Evolutionary conservation across 192 early-diverging fungal genomes (phyloP).

Genomic region (Gaertneriomyces semiglobifer): DNA sequence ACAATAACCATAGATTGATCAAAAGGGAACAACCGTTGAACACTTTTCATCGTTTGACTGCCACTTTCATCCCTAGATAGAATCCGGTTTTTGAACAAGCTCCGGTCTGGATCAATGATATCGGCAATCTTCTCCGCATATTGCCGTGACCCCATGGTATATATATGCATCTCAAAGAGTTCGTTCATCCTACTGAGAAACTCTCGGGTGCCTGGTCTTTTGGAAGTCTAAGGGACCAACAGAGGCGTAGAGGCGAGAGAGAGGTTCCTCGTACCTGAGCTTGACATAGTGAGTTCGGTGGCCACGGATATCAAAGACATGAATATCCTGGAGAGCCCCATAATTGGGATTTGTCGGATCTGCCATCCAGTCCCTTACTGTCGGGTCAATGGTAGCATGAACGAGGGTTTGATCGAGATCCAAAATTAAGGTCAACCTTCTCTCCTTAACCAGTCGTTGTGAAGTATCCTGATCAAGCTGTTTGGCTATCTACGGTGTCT

Average conservation of each 20-base stretch:
- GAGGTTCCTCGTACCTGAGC: constrained; percentile 53
- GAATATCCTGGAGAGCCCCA: constrained; percentile 62
- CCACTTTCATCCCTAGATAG: constrained; percentile 90
- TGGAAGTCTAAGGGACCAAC: neutral
- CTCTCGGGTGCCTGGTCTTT: constrained; percentile 70
- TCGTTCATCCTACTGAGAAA: constrained; percentile 69
- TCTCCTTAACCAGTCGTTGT: constrained; percentile 56
- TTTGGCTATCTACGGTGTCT: constrained; percentile 57
- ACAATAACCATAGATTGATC: constrained; percentile 95
- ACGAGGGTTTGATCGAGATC: constrained; percentile 98
- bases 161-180: constrained; percentile 94
- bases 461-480: constrained; percentile 68
- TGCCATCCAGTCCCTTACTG: constrained; percentile 70
- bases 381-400: constrained; percentile 81
- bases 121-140: constrained; percentile 88
- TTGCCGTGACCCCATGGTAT: constrained; percentile 94
- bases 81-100: constrained; percentile 82
- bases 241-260: neutral
- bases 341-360: constrained; percentile 58
- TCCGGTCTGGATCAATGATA: constrained; percentile 78
- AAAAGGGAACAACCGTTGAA: constrained; percentile 85
- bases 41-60: constrained; percentile 66
- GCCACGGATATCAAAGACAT: constrained; percentile 70
- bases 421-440: constrained; percentile 84
- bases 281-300: constrained; percentile 76